These are phyloP conservation scores for Helichrysum umbraculigerum DNA, from an alignment of 129 eudicot genomes.

Conservation along the genomic window DNA sequence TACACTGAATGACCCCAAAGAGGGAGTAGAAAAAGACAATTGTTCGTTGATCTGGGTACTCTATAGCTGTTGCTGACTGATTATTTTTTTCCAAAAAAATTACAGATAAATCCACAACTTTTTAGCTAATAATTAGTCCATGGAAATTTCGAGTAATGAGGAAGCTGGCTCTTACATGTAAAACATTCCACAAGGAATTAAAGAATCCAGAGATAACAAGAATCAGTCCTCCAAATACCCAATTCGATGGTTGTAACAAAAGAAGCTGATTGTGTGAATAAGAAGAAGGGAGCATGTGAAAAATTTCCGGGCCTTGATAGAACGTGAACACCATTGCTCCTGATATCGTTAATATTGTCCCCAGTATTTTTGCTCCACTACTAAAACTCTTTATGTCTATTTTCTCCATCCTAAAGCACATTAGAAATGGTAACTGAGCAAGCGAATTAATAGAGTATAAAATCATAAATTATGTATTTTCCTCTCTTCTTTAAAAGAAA, in stretches of 20 bases:
- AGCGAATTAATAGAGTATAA: too few relatives aligned
- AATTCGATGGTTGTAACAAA: slow-evolving; percentile 17
- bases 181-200: slow-evolving; percentile 12
- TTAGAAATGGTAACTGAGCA: background rate
- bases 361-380: slow-evolving; percentile 34
- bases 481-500: background rate
- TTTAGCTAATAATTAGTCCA: background rate
- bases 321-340: slow-evolving; percentile 43
- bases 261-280: background rate
- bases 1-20: slow-evolving; percentile 22
- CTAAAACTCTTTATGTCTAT: slow-evolving; percentile 30
- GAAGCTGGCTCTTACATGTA: background rate
- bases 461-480: too few relatives aligned
- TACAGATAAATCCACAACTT: too few relatives aligned
- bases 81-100: too few relatives aligned
- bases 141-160: background rate
- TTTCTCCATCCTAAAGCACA: slow-evolving; percentile 41
- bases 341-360: slow-evolving; percentile 32
- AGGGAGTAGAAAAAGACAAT: slow-evolving; percentile 17
- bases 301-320: slow-evolving; percentile 37
- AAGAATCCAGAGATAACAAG: background rate
- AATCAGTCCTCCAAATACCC: slow-evolving; percentile 21
- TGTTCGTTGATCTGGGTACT: too few relatives aligned
- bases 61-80: too few relatives aligned
- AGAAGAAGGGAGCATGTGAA: background rate